A percentile compares a stretch with the other conserved stretches of the same genome.
Conservation (phyloP, 176 grass and related monocot genomes). For the Avena eriantha region DNA sequence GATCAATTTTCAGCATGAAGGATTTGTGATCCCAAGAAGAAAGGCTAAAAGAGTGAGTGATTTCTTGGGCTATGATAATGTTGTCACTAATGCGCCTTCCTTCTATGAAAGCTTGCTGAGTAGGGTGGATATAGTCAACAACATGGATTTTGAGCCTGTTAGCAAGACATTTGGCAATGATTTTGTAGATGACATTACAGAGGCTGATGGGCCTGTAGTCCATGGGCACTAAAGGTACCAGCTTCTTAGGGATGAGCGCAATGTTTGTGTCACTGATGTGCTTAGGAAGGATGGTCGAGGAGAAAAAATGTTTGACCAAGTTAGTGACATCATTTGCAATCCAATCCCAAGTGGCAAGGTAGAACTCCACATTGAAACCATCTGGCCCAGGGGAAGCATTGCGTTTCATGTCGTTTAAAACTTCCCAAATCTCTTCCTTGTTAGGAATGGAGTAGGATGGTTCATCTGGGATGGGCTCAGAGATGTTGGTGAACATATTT, state of each 20-base stretch:
- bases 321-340: too few relatives aligned
- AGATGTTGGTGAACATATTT: too few relatives aligned
- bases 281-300: too few relatives aligned
- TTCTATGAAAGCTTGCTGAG: not conserved
- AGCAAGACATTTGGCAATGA: not conserved
- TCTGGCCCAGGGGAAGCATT: too few relatives aligned
- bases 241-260: not conserved
- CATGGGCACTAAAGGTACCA: accelerated
- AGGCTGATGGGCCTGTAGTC: not conserved
- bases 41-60: not conserved
- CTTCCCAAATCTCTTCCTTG: too few relatives aligned
- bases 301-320: too few relatives aligned
- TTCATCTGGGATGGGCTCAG: too few relatives aligned
- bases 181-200: not conserved
- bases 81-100: not conserved
- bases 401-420: too few relatives aligned
- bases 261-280: too few relatives aligned
- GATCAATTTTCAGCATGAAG: not conserved
- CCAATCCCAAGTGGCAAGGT: too few relatives aligned
- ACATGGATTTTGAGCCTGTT: not conserved
- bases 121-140: not conserved
- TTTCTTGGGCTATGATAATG: not conserved
- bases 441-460: too few relatives aligned
- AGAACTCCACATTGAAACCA: too few relatives aligned
- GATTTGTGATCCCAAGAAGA: not conserved